A percentile compares a stretch with the other conserved stretches of the same genome.
Conservation (phyloP, 129 eudicot species). For the Helianthus annuus region DNA sequence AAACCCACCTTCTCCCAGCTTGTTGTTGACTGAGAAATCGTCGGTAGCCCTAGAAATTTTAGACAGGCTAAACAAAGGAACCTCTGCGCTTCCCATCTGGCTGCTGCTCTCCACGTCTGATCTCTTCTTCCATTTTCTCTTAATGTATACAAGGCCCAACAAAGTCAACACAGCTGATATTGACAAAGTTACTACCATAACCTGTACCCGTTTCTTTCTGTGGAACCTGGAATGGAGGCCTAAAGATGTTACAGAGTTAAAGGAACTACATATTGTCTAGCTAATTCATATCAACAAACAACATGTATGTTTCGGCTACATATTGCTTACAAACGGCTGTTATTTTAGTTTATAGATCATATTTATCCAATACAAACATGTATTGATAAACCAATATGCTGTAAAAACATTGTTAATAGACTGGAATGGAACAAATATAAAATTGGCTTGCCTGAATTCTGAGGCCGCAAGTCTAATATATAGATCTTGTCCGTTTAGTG, state of each 20-base stretch:
- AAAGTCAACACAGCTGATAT: slow-evolving; percentile 14
- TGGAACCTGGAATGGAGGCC: background rate
- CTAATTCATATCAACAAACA: background rate
- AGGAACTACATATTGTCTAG: slow-evolving; percentile 3
- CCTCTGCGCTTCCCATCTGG: background rate
- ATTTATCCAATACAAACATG: background rate
- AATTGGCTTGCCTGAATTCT: slow-evolving; percentile 11
- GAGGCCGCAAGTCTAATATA: slow-evolving; percentile 17
- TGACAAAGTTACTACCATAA: slow-evolving; percentile 19
- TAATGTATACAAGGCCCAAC: slow-evolving; percentile 21
- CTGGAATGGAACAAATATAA: background rate
- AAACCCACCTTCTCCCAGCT: background rate
- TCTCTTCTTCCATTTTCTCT: slow-evolving; percentile 27
- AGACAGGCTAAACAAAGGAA: background rate
- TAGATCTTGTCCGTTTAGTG: slow-evolving; percentile 26
- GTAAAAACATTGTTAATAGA: too few species aligned
- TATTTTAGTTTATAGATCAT: background rate
- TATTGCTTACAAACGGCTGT: background rate
- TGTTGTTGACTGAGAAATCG: background rate
- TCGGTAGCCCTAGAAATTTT: background rate
- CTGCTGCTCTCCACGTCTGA: background rate
- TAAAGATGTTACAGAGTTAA: background rate
- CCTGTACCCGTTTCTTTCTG: slow-evolving; percentile 12
- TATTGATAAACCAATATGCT: background rate
- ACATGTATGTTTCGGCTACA: background rate